phyloP scores from a whole-genome alignment of 192 early-diverging fungal genomes.

The Backusella parvicylindrica region DNA sequence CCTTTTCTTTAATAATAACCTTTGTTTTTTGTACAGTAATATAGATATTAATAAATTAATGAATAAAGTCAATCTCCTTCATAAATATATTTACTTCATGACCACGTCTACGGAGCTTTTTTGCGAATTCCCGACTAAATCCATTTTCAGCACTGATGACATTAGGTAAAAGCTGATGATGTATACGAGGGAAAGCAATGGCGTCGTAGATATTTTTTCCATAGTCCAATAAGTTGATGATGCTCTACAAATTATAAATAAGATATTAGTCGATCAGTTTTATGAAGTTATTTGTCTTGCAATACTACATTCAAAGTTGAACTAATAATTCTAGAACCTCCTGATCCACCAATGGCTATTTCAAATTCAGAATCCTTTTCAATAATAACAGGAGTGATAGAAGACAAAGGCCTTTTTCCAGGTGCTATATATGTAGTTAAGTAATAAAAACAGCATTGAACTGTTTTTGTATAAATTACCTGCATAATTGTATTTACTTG shows the following conservation, averaged over 20 bases:
- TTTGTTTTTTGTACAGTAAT: not conserved
- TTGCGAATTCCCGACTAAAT: conserved; percentile 29
- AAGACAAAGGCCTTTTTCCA: conserved; percentile 83
- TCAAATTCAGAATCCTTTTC: conserved; percentile 62
- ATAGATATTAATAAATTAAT: not conserved
- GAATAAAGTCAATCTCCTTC: not conserved
- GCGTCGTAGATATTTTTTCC: conserved; percentile 64
- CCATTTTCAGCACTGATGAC: conserved; percentile 44
- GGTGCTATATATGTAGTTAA: conserved; percentile 46
- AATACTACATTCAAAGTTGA: conserved; percentile 53
- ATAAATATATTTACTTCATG: conserved; percentile 29
- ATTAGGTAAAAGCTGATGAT: conserved; percentile 91
- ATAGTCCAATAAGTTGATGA: conserved; percentile 76
- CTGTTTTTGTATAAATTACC: not conserved
- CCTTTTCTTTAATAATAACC: not conserved
- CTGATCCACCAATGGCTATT: conserved; percentile 77
- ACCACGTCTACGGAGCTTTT: conserved; percentile 29
- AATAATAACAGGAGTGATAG: conserved; percentile 60
- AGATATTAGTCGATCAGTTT: not conserved
- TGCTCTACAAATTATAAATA: conserved; percentile 39
- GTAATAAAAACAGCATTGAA: not conserved
- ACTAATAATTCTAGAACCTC: conserved; percentile 88
- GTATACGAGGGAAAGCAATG: conserved; percentile 69
- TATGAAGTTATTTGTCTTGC: not conserved
- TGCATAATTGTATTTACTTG: conserved; percentile 82